Evolutionary conservation across 208 protist species (phyloP).

Genomic region (Leishmania arabica): DNA sequence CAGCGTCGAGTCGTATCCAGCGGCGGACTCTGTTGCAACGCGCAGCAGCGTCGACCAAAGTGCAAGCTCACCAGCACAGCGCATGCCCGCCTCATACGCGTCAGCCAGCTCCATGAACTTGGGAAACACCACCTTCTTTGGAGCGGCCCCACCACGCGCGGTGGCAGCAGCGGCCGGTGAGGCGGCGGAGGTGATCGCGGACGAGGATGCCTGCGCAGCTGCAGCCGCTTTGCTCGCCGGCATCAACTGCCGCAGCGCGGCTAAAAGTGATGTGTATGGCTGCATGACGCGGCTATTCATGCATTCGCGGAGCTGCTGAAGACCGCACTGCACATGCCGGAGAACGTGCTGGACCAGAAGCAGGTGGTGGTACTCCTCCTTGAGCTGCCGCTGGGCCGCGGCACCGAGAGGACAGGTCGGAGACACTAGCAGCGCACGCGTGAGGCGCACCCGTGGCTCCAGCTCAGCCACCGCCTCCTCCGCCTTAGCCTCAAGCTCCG

Average conservation of each 20-base stretch:
- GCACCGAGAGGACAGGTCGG: constrained; percentile 45
- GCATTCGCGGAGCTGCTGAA: constrained; percentile 35
- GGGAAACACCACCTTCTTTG: constrained; percentile 66
- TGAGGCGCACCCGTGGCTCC: constrained; percentile 19
- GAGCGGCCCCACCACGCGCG: constrained; percentile 27
- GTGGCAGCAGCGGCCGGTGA: background rate
- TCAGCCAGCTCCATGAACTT: constrained; percentile 78
- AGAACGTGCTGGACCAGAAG: constrained; percentile 62
- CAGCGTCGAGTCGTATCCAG: constrained; percentile 49
- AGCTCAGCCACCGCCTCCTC: constrained; percentile 27
- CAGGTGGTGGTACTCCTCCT: constrained; percentile 79
- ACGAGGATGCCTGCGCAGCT: background rate
- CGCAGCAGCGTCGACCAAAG: constrained; percentile 55
- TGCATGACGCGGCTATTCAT: constrained; percentile 43
- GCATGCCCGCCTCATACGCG: constrained; percentile 51
- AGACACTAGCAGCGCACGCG: constrained; percentile 53
- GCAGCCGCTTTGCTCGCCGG: constrained; percentile 1
- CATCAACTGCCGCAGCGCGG: constrained; percentile 45
- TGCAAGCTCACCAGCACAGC: constrained; percentile 51
- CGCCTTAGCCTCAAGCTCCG: constrained; percentile 25
- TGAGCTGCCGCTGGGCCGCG: constrained; percentile 29
- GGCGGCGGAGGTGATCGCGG: background rate
- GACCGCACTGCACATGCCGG: constrained; percentile 43
- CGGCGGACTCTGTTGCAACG: constrained; percentile 42
- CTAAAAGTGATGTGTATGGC: constrained; percentile 49